phyloP scores from a whole-genome alignment of 2,329 filamentous ascomycete genomes.

The Exophiala mesophila region DNA sequence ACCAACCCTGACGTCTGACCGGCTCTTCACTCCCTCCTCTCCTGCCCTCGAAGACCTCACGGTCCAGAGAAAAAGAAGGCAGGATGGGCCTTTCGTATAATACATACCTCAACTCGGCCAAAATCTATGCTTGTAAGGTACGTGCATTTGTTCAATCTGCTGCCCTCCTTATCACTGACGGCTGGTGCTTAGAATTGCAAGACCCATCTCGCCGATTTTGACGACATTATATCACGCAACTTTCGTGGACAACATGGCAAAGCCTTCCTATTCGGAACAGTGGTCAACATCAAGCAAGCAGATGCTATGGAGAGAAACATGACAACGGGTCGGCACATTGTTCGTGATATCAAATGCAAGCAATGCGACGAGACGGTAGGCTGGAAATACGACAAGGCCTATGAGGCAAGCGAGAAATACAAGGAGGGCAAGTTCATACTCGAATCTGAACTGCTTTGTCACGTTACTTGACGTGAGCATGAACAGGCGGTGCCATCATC shows the following conservation, averaged over 20 bases:
- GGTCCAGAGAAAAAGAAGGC: constrained; percentile 1
- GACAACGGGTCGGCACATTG: constrained; percentile 92
- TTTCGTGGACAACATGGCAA: constrained; percentile 98
- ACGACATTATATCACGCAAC: constrained; percentile 96
- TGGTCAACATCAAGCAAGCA: constrained; percentile 80
- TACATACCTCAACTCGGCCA: constrained; percentile 77
- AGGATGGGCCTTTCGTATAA: constrained; percentile 86
- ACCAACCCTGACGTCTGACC: too few relatives aligned
- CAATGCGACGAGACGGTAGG: constrained; percentile 91
- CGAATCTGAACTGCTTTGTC: constrained; percentile 25
- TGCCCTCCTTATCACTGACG: constrained; percentile 7
- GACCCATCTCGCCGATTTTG: constrained; percentile 88
- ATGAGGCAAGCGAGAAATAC: constrained; percentile 87
- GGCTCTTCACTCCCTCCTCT: too few relatives aligned
- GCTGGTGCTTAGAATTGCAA: constrained; percentile 64
- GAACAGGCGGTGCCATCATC: too few relatives aligned
- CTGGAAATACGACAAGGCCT: constrained; percentile 99
- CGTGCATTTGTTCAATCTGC: constrained; percentile 2
- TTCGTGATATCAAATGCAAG: constrained; percentile 85
- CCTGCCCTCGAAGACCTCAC: constrained; percentile 4
- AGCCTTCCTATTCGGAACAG: constrained; percentile 89
- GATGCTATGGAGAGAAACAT: constrained; percentile 93
- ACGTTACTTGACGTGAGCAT: constrained; percentile 20
- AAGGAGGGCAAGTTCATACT: constrained; percentile 99
- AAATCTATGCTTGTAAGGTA: constrained; percentile 82